Base-by-base conservation (phyloP, 768 basidiomycete species). In the Mycena floridula region DNA sequence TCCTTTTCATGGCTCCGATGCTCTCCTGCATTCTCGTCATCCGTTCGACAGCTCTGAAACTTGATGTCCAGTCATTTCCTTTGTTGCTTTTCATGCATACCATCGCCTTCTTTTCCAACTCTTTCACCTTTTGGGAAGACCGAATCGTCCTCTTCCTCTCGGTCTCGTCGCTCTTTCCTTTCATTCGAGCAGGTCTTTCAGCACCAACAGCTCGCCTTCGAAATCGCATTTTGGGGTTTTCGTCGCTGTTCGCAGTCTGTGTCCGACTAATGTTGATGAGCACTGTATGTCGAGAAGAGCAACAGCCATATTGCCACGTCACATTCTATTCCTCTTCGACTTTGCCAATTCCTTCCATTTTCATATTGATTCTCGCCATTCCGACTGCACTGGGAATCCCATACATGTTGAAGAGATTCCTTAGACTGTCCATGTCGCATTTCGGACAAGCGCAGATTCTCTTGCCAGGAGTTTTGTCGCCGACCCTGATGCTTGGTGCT, bases 41-140 rank as follows among this genome's bases (percentile, higher is more conserved):
- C 36, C 41, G 73, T 35, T 65, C 65, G 1, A 70, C 70, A 21
- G 62, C 63, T 20, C 67, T 69, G 7, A 55, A 57, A 4, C 45
- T 72, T 30, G 54, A 52, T 9, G 40, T 52, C 25, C 52, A 64
- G 23, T 56, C 65, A 7, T 54, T 63, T 2, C 69, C 73, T 1
- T 50, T 86, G 28, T 64, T 81, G 25, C 72, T 85, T 44, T 45
- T 79, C 45, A 67, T 91, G 2, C 93, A 98, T 54, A 63, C 82
- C 1, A 43, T 85, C 3, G 69, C 84, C 6, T 95, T 95, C 63
- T 76, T 85, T 13, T 95, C 93, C 21, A 98, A 98, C 68, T 96
- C 93, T 0, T 95, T 90, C 69, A 90, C 89, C n/a, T 78, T 98
- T 61, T 97, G 93, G 92, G 96, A 99, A 74, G 94, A 97, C 59